These are phyloP conservation scores for Cyberlindnera nakhonratchasimensis DNA, from an alignment of 805 yeast genomes.

Conservation along the genomic window DNA sequence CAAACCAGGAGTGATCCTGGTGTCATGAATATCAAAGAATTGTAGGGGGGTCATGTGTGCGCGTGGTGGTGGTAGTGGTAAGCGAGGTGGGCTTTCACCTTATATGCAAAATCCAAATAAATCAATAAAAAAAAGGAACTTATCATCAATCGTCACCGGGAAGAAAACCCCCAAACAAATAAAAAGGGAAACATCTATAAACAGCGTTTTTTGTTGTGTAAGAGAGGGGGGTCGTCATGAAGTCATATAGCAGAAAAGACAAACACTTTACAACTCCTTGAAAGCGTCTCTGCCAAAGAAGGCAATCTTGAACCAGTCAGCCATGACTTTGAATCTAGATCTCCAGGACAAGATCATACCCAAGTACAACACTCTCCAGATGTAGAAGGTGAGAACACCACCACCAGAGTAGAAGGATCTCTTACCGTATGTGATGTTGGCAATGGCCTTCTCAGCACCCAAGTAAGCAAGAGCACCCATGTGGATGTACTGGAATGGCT, in stretches of 20 bases:
- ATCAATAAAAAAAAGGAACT: slow-evolving; percentile 2
- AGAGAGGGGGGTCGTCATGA: neutral
- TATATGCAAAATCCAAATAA: neutral
- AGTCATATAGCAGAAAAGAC: neutral
- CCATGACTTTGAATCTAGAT: slow-evolving; percentile 78
- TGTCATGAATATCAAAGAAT: slow-evolving; percentile 5
- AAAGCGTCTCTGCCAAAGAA: slow-evolving; percentile 93
- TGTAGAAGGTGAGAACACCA: slow-evolving; percentile 81
- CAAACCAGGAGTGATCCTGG: neutral
- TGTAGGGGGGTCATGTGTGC: neutral
- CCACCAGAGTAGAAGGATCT: slow-evolving; percentile 83
- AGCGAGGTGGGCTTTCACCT: too few species aligned
- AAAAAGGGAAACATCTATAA: slow-evolving; percentile 1
- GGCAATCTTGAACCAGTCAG: slow-evolving; percentile 87
- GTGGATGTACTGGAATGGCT: slow-evolving; percentile 77
- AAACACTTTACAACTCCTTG: slow-evolving; percentile 53
- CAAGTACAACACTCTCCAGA: slow-evolving; percentile 91
- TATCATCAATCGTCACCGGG: slow-evolving; percentile 1
- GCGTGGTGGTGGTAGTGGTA: too few species aligned
- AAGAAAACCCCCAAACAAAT: neutral
- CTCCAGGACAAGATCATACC: slow-evolving; percentile 85
- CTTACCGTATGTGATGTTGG: slow-evolving; percentile 77
- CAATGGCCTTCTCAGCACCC: slow-evolving; percentile 92
- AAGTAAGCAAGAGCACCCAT: slow-evolving; percentile 92
- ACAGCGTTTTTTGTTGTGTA: neutral